Base-by-base conservation (phyloP, 345 rosid species). In the Hibiscus trionum region DNA sequence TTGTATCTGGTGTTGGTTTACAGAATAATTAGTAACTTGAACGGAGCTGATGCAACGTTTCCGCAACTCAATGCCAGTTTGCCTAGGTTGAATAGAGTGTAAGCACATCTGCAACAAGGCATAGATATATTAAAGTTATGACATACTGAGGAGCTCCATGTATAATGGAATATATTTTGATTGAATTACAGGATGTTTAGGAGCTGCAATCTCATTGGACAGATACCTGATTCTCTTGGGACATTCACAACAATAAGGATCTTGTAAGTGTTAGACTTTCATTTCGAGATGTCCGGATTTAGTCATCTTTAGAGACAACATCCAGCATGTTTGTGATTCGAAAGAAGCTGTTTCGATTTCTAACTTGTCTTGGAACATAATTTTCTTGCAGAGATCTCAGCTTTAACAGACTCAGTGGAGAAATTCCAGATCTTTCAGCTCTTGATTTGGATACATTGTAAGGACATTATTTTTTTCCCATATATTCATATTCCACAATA, bases 21-120 rank as follows among this genome's bases (percentile, higher is more conserved):
- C 78, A 85, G 93, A 88, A 85, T 84, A 76, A 85, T 90, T 57
- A 82, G 63, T 72, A 87, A 87, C 80, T 74, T 85, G 71, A 69
- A 76, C 26, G 91, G 84, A 70, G 49, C 74, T 0, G 80, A 66
- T 66, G 56, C 74, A 58, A 8, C 24, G 19, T 78, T 88, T 75
- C 91, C 88, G 16, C 76, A 81, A 0, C 77, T 80, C 15, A 9
- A 1, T 17, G 15, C 16, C 6, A 52, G 59, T 46, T 73, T 77
- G 84, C 70, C 46, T 35, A 69, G 72, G 1, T 5, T 84, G 77
- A 26, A 74, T 58, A 74, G 0, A 57, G 26, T 88, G 89, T 86
- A 67, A 86, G 85, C 49, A 58, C 11, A 42, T 11, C 11, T 62
- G 8, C 35, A 46, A n/a, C 27, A 31, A 50, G 4, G 19, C 17